These are phyloP conservation scores for Entelexis sorbosivorans DNA, from an alignment of 1,139 yeast genomes.

Conservation along the genomic window DNA sequence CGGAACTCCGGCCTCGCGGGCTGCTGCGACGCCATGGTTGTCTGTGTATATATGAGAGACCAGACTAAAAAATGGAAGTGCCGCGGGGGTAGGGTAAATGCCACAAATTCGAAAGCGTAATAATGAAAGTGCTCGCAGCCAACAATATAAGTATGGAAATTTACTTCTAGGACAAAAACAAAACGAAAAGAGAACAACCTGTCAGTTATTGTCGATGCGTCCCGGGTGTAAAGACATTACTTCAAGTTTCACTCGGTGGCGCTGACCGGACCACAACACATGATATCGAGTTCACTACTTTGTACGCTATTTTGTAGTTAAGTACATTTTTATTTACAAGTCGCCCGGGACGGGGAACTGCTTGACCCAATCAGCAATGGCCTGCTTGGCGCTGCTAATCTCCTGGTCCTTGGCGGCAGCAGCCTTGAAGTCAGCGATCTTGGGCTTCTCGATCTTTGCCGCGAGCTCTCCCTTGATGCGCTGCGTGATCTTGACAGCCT, in stretches of 20 bases:
- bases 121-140: too few relatives aligned
- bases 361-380: slow-evolving; percentile 85
- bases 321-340: neutral
- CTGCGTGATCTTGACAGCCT: slow-evolving; percentile 69
- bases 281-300: too few relatives aligned
- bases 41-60: neutral
- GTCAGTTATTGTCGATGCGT: too few relatives aligned
- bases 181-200: too few relatives aligned
- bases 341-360: slow-evolving; percentile 81
- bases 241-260: too few relatives aligned
- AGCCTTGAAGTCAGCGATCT: slow-evolving; percentile 85
- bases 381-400: slow-evolving; percentile 56
- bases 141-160: too few relatives aligned
- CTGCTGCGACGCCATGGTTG: slow-evolving; percentile 2
- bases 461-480: slow-evolving; percentile 56
- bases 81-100: neutral
- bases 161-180: too few relatives aligned
- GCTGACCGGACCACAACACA: too few relatives aligned
- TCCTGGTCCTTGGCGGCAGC: slow-evolving; percentile 59
- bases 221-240: too few relatives aligned
- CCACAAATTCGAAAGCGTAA: too few relatives aligned
- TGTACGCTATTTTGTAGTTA: too few relatives aligned
- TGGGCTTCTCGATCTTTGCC: slow-evolving; percentile 75
- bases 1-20: slow-evolving; percentile 38
- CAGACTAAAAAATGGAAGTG: neutral